Evolutionary conservation across 2,329 filamentous ascomycete genomes (phyloP), one percentile per base, ranked within the genome.

Genomic region (Penicillium sp.): DNA sequence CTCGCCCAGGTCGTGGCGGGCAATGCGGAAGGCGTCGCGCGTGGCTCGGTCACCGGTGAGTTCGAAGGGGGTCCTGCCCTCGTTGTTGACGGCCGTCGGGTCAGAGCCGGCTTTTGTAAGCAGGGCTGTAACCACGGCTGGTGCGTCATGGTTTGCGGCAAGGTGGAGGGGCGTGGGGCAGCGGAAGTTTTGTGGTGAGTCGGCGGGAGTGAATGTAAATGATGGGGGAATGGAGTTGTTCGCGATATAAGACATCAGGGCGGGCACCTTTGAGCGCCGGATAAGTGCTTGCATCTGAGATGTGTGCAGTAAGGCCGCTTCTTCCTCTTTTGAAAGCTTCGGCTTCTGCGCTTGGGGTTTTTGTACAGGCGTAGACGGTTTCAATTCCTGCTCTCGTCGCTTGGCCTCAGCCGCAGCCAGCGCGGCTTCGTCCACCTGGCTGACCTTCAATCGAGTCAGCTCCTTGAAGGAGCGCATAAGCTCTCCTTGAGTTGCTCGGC

Each of bases 401-500:
- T 74, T 78, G 29, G 68, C 67, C 52, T 78, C 74, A 28, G 80
- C 72, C 6, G 84, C 71, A 28, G 80, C 72, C 6, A 85, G 68
- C 11, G 83, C 78, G 3, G 76, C 79, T 55, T 89, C 86, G 50
- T 88, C 80, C 25, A 97, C 80, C 54, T 88, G 86, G 41, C 82
- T 83, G 39, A 95, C 79, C 70, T 99, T 96, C 13, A 96, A 79
- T 13, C 93, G 79, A 0, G 93, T 99, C 28, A 99, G 79, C 72
- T 99, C 93, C 54, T 95, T 87, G 62, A 96, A 99, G 0, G 87
- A 87, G 33, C 92, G 83, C 87, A 97, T 93, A 0, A 99, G 82
- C 69, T 99, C 93, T 40, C 87, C 88, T 64, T 97, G 91, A 0
- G 93, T 99, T 0, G 93, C 89, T 49, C 93, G 80, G 11, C 90